Percentiles rank a stretch among this genome's conserved stretches.
These are phyloP conservation scores for Lablab purpureus DNA, from an alignment of 306 rosid genomes.

Conservation along the genomic window DNA sequence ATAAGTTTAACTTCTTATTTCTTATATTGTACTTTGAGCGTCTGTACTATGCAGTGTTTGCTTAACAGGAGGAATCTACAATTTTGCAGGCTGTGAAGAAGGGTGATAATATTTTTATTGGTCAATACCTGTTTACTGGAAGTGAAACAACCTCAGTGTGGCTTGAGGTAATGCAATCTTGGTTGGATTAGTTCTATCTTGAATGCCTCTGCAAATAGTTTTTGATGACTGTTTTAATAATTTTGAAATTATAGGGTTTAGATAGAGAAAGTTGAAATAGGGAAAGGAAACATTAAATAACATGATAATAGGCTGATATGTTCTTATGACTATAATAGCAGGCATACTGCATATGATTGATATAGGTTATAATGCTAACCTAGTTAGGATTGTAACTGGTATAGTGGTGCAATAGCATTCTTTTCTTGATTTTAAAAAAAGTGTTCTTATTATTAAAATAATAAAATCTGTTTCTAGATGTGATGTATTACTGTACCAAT, in stretches of 20 bases:
- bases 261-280: not conserved
- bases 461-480: not conserved
- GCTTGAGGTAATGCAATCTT: constrained; percentile 48
- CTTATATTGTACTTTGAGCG: not conserved
- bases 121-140: constrained; percentile 55
- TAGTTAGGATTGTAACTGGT: no score
- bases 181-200: not conserved
- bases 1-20: not conserved
- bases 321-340: not conserved
- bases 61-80: constrained; percentile 14
- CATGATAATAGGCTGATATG: not conserved
- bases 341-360: no score
- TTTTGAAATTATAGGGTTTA: constrained; percentile 9
- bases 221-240: not conserved
- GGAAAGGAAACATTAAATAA: not conserved
- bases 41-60: not conserved
- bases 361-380: no score
- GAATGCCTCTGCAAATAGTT: not conserved
- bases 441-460: not conserved
- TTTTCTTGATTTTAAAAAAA: no score
- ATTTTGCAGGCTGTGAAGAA: constrained; percentile 50
- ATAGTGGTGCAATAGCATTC: no score
- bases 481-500: not conserved
- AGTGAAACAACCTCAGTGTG: constrained; percentile 55
- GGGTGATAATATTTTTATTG: constrained; percentile 55